Conservation (phyloP, 2,329 filamentous ascomycete genomes). For the Zasmidium citrigriseum region DNA sequence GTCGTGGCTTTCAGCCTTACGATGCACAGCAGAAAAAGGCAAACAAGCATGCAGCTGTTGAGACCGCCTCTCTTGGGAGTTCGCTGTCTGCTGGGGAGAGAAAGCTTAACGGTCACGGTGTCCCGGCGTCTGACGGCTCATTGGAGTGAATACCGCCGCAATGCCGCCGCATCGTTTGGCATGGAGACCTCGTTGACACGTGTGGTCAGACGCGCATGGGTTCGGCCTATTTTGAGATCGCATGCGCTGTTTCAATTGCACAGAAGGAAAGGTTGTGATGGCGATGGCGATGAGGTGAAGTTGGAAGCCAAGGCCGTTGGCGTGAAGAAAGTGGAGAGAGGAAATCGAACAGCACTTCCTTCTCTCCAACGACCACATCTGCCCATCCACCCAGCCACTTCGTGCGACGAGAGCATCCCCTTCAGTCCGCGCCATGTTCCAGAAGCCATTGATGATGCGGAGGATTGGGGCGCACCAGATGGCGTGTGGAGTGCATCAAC, state of each 20-base stretch:
- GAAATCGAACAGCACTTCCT: neutral
- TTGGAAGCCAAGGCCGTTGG: neutral
- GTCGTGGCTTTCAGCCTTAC: too few relatives aligned
- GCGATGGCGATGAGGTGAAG: neutral
- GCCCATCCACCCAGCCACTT: neutral
- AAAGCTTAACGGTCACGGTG: neutral
- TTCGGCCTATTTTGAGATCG: neutral
- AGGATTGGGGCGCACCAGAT: neutral
- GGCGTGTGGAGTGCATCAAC: neutral
- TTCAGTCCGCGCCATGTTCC: neutral
- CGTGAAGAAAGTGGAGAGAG: neutral
- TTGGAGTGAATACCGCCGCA: neutral
- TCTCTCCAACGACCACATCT: neutral
- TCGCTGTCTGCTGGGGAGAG: neutral
- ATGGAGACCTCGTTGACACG: neutral
- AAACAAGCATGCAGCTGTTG: neutral
- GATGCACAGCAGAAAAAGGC: neutral
- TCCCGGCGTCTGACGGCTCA: neutral
- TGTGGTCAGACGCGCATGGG: neutral
- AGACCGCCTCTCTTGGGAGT: neutral
- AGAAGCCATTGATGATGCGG: neutral
- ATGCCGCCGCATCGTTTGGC: neutral
- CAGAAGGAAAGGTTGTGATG: too few relatives aligned
- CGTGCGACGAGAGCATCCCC: neutral
- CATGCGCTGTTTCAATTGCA: neutral